phyloP scores from a whole-genome alignment of 805 yeast genomes.

The Wickerhamiella brachini region DNA sequence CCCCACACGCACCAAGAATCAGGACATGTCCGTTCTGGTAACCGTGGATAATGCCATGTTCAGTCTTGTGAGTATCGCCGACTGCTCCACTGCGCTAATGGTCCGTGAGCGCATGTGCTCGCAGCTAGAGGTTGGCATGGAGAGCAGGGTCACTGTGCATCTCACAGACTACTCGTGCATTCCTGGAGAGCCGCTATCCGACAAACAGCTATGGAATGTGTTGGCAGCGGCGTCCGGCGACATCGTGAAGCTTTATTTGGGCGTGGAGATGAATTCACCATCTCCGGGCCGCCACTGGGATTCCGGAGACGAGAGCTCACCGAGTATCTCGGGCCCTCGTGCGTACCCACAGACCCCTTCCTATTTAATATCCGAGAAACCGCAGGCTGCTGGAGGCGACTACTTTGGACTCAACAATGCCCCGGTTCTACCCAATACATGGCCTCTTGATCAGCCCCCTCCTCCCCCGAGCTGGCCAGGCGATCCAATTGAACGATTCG shows the following conservation, averaged over 20 bases:
- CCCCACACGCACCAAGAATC: conserved; percentile 24
- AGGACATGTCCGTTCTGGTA: conserved; percentile 32
- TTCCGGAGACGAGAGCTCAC: conserved; percentile 13
- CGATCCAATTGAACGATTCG: neutral
- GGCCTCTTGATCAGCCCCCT: too few relatives aligned
- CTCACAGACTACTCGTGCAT: conserved; percentile 56
- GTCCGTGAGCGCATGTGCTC: conserved; percentile 26
- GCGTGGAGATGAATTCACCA: conserved; percentile 9
- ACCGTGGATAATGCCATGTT: conserved; percentile 52
- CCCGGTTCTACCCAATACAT: neutral
- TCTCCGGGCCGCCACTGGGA: conserved; percentile 12
- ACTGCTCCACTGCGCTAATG: conserved; percentile 20
- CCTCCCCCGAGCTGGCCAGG: neutral
- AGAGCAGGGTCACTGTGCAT: conserved; percentile 28
- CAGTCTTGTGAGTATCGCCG: conserved; percentile 32
- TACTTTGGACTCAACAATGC: conserved; percentile 1
- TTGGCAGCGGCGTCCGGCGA: conserved; percentile 18
- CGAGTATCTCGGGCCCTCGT: conserved; percentile 1
- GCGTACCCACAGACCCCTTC: conserved; percentile 8
- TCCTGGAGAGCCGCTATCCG: conserved; percentile 21
- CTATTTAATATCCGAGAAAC: conserved; percentile 1
- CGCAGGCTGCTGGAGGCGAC: conserved; percentile 2
- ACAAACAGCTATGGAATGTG: conserved; percentile 18
- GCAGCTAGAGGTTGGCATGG: conserved; percentile 21
- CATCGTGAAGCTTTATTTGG: conserved; percentile 15